A percentile compares a stretch with the other conserved stretches of the same genome.
Conservation (phyloP, 1,139 yeast genomes). For the Meyerozyma sp. region DNA sequence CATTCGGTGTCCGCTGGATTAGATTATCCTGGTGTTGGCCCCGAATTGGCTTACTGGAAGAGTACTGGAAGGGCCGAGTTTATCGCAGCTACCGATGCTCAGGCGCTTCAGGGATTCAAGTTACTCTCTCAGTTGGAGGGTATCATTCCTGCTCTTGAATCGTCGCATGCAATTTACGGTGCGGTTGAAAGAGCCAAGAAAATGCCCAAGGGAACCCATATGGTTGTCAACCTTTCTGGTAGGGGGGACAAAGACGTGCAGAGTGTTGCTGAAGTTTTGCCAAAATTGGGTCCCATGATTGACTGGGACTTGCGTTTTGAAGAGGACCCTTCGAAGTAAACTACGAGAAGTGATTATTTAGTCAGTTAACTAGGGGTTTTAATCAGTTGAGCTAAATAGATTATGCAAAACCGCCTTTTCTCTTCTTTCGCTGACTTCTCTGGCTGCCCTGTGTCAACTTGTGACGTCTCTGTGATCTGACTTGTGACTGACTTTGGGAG, state of each 20-base stretch:
- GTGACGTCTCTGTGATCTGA: background rate
- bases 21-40: slow-evolving; percentile 99
- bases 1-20: slow-evolving; percentile 98
- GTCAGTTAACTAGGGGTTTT: background rate
- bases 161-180: slow-evolving; percentile 93
- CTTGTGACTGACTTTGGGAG: background rate
- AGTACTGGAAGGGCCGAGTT: slow-evolving; percentile 88
- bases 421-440: slow-evolving; percentile 7
- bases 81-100: slow-evolving; percentile 87
- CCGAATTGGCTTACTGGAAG: slow-evolving; percentile 95
- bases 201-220: slow-evolving; percentile 70
- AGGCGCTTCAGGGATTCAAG: slow-evolving; percentile 88
- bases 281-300: slow-evolving; percentile 81
- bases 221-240: slow-evolving; percentile 88
- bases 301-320: slow-evolving; percentile 96
- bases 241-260: slow-evolving; percentile 99
- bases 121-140: slow-evolving; percentile 91
- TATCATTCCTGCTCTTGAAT: slow-evolving; percentile 96
- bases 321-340: slow-evolving; percentile 37
- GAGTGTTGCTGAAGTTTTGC: slow-evolving; percentile 91
- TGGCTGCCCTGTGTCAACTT: slow-evolving; percentile 1
- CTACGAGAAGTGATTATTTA: too few species aligned
- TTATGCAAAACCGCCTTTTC: slow-evolving; percentile 12
- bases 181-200: slow-evolving; percentile 86
- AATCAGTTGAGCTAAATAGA: background rate